Evolutionary conservation across 352 stramenopile species (phyloP).

Genomic region (Phytophthora macrochlamydospora): DNA sequence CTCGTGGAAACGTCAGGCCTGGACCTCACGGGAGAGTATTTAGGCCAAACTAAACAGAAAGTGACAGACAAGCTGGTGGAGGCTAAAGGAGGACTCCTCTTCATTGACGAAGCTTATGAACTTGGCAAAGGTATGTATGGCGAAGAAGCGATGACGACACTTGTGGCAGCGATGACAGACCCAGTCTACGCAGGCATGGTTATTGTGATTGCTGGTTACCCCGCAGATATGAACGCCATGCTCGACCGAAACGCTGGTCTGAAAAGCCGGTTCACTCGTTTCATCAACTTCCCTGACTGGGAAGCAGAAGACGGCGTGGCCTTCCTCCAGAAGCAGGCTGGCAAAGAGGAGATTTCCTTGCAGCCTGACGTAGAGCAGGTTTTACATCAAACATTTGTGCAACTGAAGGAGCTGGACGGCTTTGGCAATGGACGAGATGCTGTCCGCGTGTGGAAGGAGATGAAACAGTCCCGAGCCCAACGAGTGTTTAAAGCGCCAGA

Average conservation of each 20-base stretch:
- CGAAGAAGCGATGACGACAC: slow-evolving; percentile 90
- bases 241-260: slow-evolving; percentile 90
- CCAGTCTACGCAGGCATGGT: slow-evolving; percentile 85
- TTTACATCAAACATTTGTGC: slow-evolving; percentile 41
- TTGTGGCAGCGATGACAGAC: slow-evolving; percentile 91
- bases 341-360: slow-evolving; percentile 50
- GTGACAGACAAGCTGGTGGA: slow-evolving; percentile 87
- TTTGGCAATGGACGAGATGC: slow-evolving; percentile 83
- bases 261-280: slow-evolving; percentile 91
- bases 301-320: slow-evolving; percentile 75
- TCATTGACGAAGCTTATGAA: slow-evolving; percentile 94
- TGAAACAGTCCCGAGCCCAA: slow-evolving; percentile 68
- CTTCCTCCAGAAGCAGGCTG: slow-evolving; percentile 55
- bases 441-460: slow-evolving; percentile 65
- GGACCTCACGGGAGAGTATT: slow-evolving; percentile 89
- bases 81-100: slow-evolving; percentile 91
- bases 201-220: slow-evolving; percentile 92
- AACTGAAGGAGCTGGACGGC: slow-evolving; percentile 50
- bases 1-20: slow-evolving; percentile 90
- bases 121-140: slow-evolving; percentile 82
- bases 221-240: slow-evolving; percentile 89
- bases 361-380: slow-evolving; percentile 21
- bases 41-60: slow-evolving; percentile 91
- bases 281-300: slow-evolving; percentile 92
- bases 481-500: slow-evolving; percentile 52